A percentile compares a stretch with the other conserved stretches of the same genome.
phyloP scores from a whole-genome alignment of 164 flowering plant species.

The Paratinospora sagittata region DNA sequence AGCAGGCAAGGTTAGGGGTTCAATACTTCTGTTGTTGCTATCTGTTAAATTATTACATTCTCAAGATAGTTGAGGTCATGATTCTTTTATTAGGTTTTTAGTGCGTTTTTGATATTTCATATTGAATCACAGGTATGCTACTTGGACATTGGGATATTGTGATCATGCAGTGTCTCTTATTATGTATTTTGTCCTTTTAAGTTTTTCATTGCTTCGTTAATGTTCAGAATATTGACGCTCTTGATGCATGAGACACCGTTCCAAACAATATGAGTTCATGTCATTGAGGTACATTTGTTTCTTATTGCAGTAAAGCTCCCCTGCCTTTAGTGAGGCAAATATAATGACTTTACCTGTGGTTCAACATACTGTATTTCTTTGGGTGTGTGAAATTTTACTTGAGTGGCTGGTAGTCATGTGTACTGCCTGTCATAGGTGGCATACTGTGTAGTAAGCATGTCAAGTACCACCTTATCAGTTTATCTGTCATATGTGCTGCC shows the following conservation, averaged over 20 bases:
- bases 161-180: conserved; percentile 9
- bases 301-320: conserved; percentile 33
- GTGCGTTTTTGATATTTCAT: conserved; percentile 11
- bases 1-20: conserved; percentile 83
- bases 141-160: conserved; percentile 8
- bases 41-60: not conserved
- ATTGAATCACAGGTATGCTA: conserved; percentile 13
- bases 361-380: conserved; percentile 29
- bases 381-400: conserved; percentile 24
- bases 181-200: conserved; percentile 10
- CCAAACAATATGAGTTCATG: conserved; percentile 20
- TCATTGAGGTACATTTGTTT: conserved; percentile 36
- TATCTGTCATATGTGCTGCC: not conserved
- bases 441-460: conserved; percentile 13
- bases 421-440: conserved; percentile 11
- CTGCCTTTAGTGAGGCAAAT: conserved; percentile 31
- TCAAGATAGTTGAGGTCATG: not conserved
- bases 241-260: conserved; percentile 21
- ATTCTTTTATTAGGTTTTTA: conserved; percentile 9
- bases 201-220: conserved; percentile 12
- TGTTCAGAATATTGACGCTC: conserved; percentile 15
- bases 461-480: conserved; percentile 12
- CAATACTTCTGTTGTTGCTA: conserved; percentile 4
- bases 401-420: conserved; percentile 17
- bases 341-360: conserved; percentile 32